Evolutionary conservation across 2,329 filamentous ascomycete species (phyloP).

Genomic region (Colletotrichum noveboracense): DNA sequence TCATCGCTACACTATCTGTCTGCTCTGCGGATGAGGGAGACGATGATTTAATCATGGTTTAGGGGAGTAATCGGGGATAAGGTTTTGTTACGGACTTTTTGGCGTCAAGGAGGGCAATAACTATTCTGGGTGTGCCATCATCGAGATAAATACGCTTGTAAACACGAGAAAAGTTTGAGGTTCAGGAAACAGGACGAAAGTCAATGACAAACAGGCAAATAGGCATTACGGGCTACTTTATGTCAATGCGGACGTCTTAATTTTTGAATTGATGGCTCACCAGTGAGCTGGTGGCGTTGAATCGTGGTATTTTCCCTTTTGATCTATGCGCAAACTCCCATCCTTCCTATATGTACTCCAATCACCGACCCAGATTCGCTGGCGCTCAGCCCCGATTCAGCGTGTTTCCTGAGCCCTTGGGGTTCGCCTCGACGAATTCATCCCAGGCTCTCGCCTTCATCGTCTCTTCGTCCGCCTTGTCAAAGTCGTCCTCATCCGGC

Average conservation of each 20-base stretch:
- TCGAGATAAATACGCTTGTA: neutral
- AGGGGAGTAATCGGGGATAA: neutral
- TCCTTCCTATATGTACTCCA: constrained; percentile 1
- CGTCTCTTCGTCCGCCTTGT: constrained; percentile 87
- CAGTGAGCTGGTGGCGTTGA: neutral
- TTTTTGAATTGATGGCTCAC: neutral
- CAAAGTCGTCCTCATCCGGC: constrained; percentile 87
- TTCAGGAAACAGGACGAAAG: neutral
- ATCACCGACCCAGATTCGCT: neutral
- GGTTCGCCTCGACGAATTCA: constrained; percentile 90
- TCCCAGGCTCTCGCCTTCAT: constrained; percentile 96
- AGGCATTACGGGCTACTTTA: neutral
- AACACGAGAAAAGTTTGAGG: neutral
- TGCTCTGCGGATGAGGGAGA: constrained; percentile 2
- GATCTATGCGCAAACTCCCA: neutral
- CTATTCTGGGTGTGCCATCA: neutral
- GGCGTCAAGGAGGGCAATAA: neutral
- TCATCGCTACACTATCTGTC: neutral
- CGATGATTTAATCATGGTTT: constrained; percentile 17
- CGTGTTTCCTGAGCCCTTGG: constrained; percentile 82
- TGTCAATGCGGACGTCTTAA: neutral
- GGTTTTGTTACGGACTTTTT: neutral
- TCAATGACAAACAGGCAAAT: neutral
- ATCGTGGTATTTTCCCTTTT: constrained; percentile 1
- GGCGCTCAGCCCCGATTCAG: constrained; percentile 72